These are phyloP conservation scores for Kodamaea sp. DNA, from an alignment of 1,139 yeast genomes.

Conservation along the genomic window DNA sequence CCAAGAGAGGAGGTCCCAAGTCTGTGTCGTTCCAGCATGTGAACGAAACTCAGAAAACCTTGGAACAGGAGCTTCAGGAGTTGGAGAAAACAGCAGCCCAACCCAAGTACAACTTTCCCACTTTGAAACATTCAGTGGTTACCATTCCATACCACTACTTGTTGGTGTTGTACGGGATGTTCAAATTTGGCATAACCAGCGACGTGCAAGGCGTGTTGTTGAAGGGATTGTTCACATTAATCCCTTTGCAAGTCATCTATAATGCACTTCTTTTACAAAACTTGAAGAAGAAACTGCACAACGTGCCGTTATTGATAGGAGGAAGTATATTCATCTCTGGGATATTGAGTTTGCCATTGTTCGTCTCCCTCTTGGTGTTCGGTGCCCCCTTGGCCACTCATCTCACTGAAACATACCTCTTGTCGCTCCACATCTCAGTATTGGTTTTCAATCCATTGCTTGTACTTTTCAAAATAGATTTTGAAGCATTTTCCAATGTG, in stretches of 20 bases:
- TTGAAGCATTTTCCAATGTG: constrained; percentile 28
- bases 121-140: constrained; percentile 6
- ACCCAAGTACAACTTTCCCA: constrained; percentile 6
- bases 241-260: constrained; percentile 30
- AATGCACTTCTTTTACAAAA: constrained; percentile 23
- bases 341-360: constrained; percentile 53
- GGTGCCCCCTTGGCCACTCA: constrained; percentile 81
- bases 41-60: constrained; percentile 1
- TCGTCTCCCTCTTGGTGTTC: constrained; percentile 57
- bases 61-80: not conserved
- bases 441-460: constrained; percentile 67
- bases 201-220: constrained; percentile 28
- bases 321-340: constrained; percentile 44
- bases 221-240: constrained; percentile 27
- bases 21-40: constrained; percentile 16
- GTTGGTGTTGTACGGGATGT: constrained; percentile 38
- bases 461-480: constrained; percentile 58
- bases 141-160: constrained; percentile 53
- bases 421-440: constrained; percentile 66
- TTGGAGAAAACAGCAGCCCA: not conserved
- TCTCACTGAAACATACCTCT: constrained; percentile 57
- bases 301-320: constrained; percentile 33
- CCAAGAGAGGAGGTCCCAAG: constrained; percentile 13
- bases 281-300: constrained; percentile 24
- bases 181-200: constrained; percentile 32